phyloP scores from a whole-genome alignment of 139 green algal genomes.

The Choricystis sp. region DNA sequence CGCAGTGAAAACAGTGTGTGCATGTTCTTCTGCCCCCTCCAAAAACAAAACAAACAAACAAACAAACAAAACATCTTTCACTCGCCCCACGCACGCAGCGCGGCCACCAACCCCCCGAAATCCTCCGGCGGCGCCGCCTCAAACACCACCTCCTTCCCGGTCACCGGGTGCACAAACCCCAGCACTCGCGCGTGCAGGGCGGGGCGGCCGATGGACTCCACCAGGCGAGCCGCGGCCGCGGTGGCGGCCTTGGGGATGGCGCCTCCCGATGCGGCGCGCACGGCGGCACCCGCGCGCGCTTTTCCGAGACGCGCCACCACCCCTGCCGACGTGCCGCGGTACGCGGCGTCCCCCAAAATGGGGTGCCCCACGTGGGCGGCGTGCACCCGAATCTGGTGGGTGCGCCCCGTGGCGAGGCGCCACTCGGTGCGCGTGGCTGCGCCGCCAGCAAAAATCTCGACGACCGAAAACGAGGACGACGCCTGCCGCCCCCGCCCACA shows the following conservation, averaged over 20 bases:
- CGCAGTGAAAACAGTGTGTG: too few relatives aligned
- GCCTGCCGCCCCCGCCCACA: conserved; percentile 36
- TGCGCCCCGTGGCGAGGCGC: conserved; percentile 84
- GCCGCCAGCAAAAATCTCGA: conserved; percentile 46
- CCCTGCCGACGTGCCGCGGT: conserved; percentile 38
- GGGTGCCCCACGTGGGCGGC: conserved; percentile 65
- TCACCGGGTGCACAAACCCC: conserved; percentile 56
- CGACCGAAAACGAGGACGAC: conserved; percentile 57
- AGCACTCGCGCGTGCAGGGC: conserved; percentile 69
- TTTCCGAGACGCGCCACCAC: conserved; percentile 2
- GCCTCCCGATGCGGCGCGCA: too few relatives aligned
- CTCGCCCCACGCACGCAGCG: conserved; percentile 4
- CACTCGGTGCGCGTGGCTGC: conserved; percentile 68
- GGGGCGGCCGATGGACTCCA: conserved; percentile 23
- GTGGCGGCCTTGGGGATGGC: too few relatives aligned
- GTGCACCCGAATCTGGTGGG: conserved; percentile 91
- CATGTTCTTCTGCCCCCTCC: too few relatives aligned
- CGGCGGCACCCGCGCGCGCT: conserved; percentile 3
- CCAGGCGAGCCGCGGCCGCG: not conserved
- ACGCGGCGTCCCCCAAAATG: conserved; percentile 75
- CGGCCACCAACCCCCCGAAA: conserved; percentile 16
- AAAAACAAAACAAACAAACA: too few relatives aligned
- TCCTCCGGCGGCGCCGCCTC: conserved; percentile 41
- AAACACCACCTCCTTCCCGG: conserved; percentile 41
- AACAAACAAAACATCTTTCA: too few relatives aligned